Conservation (phyloP, 257 asterid species). For the Jacaranda mimosifolia region DNA sequence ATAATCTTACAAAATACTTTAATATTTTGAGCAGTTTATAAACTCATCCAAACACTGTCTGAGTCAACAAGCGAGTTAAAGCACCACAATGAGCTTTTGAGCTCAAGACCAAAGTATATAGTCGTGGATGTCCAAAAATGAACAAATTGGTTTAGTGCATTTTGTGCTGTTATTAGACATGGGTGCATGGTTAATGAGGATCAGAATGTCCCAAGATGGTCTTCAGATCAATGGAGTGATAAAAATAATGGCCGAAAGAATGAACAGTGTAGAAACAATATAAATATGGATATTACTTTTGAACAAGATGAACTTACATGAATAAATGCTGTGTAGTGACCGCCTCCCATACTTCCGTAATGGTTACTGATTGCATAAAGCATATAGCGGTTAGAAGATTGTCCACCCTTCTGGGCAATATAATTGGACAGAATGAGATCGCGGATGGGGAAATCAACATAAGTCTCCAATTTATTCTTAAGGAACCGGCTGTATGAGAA, state of each 20-base stretch:
- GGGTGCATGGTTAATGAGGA: conserved; percentile 3
- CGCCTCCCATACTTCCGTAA: conserved; percentile 95
- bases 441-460: conserved; percentile 81
- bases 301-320: conserved; percentile 64
- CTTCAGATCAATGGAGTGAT: background rate
- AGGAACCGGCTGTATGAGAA: conserved; percentile 77
- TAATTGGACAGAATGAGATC: conserved; percentile 79
- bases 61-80: too few species aligned
- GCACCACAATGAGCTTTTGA: background rate
- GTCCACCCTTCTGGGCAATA: conserved; percentile 64
- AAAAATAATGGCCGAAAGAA: background rate
- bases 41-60: too few species aligned
- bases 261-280: conserved; percentile 1
- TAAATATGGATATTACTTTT: background rate
- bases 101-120: background rate
- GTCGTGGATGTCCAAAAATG: background rate
- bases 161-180: background rate
- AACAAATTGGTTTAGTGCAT: background rate
- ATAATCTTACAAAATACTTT: too few species aligned
- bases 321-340: conserved; percentile 89
- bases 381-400: conserved; percentile 63
- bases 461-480: conserved; percentile 87
- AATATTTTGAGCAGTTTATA: too few species aligned
- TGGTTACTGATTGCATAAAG: conserved; percentile 94
- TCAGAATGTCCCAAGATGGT: background rate